Base-by-base conservation (phyloP, 1,284 basidiomycete genomes). In the Trametes pubescens region DNA sequence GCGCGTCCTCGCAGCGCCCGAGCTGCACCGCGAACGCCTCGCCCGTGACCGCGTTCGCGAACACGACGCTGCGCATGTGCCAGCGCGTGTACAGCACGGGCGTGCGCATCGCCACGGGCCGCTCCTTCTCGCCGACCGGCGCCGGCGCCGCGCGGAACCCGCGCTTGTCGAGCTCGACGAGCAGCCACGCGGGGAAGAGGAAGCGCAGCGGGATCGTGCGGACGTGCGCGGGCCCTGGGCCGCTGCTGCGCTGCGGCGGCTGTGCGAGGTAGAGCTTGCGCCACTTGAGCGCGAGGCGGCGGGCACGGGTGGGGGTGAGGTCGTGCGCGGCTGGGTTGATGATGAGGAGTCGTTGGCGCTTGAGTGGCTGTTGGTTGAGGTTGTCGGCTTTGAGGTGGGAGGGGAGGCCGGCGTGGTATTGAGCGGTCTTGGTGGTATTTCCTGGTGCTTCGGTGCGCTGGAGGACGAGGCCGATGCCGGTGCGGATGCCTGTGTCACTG, bases 181-280 rank as follows among this genome's bases (percentile, higher is more conserved):
- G 54, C 54, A 35, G 54, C 54, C 54, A 56, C 4, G 54, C n/a
- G 38, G 54, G 54, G 54, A 47, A 56, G 43, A 56, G 54, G 44
- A 56, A 46, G 54, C 43, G 54, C n/a, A 46, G 54, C 21, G 54
- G 54, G 29, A 56, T 40, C 7, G 43, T 46, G 18, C 21, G 43
- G 11, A 47, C 43, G 29, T 14, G 18, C 16, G 40, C 40, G 38
- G 26, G 24, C 22, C n/a, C n/a, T n/a, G n/a, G n/a, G n/a, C n/a
- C 38, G 38, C 49, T 21, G 29, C 51, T 24, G 11, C 51, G 21
- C 18, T 21, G 29, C 3, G 49, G 49, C 29, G 24, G 49, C 52
- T 54, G 54, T 32, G 51, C 59, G 35, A 60, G 40, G 51, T 54
- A 60, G 43, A 60, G 21, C 51, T 60, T 51, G 16, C 43, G 40